Conservation (phyloP, 257 asterid genomes). For the Sherardia arvensis region DNA sequence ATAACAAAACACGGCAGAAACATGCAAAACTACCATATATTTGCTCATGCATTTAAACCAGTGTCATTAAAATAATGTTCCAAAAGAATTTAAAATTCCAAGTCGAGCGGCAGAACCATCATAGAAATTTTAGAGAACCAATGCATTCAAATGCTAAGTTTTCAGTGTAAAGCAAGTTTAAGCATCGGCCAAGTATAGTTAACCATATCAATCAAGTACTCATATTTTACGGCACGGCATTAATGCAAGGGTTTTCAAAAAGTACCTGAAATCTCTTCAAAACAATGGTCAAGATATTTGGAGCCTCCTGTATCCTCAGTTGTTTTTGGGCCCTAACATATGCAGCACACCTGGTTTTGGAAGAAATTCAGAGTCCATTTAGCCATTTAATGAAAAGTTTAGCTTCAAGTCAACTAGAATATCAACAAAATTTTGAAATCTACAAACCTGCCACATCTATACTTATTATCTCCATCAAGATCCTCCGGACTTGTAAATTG, state of each 20-base stretch:
- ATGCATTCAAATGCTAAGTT: too few species aligned
- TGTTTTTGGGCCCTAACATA: constrained; percentile 74
- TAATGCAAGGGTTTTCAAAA: not conserved
- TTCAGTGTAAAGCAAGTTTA: not conserved
- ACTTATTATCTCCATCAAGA: constrained; percentile 89
- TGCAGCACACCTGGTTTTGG: constrained; percentile 46
- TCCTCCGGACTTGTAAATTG: constrained; percentile 80
- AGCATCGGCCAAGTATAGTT: not conserved
- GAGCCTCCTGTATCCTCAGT: constrained; percentile 70
- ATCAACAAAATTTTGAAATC: not conserved
- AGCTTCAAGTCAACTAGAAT: not conserved
- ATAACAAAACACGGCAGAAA: constrained; percentile 1
- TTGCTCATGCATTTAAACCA: not conserved
- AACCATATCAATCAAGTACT: too few species aligned
- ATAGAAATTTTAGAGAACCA: not conserved
- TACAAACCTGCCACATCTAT: constrained; percentile 66
- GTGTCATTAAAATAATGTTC: not conserved
- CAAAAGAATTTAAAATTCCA: not conserved
- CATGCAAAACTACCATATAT: not conserved
- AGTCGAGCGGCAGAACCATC: not conserved
- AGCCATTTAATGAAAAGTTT: constrained; percentile 2
- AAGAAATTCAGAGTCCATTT: constrained; percentile 14
- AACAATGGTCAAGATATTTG: constrained; percentile 76
- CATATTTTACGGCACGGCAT: too few species aligned
- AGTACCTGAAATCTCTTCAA: constrained; percentile 86